Base-by-base conservation (phyloP, 192 early-diverging fungal genomes). In the Coemansia sp. region DNA sequence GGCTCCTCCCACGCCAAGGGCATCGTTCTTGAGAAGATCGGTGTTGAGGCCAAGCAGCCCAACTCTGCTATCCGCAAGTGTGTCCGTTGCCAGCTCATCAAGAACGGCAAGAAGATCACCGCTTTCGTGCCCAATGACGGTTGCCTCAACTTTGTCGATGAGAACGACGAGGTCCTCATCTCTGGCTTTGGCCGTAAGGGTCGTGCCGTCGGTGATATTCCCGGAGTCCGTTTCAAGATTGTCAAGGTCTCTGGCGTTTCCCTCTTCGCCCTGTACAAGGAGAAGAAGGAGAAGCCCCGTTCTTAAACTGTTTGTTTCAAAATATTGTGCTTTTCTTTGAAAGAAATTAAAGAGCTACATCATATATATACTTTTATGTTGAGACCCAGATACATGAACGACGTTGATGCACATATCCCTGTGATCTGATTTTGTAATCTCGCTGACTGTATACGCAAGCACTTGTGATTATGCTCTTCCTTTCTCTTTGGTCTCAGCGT, bases 61-160 rank as follows among this genome's bases (percentile, higher is more conserved):
- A 99, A 99, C 94, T 99, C 98, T 88, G 98, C 98, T 72, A 99
- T 99, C 92, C 95, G 98, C 88, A 99, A 99, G 90, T 98, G 96
- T 89, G 95, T 99, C 73, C 95, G 98, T 94, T 97, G 96, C 73
- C 98, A 99, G 89, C 90, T 99, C 73, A 98, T 99, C 91, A 99
- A 99, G 93, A 99, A 99, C 92, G 95, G 94, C 84, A 99, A 99
- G 94, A 99, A 98, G 92, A 92, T 99, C 83, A 97, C 98, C 66
- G 98, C 98, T 78, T 99, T 99, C 88, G 98, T 99, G 66, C 98
- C 98, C 81, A 98, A 97, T 86, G 98, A 99, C 87, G 98, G 98
- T 96, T 99, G 98, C 86, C 89, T 99, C 83, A 99, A 98, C 95
- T 99, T 90, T 86, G 94, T 99, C 79, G 98, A 99, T 76, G 98